Base-by-base conservation (phyloP, 2,329 filamentous ascomycete species). In the Septoria linicola region DNA sequence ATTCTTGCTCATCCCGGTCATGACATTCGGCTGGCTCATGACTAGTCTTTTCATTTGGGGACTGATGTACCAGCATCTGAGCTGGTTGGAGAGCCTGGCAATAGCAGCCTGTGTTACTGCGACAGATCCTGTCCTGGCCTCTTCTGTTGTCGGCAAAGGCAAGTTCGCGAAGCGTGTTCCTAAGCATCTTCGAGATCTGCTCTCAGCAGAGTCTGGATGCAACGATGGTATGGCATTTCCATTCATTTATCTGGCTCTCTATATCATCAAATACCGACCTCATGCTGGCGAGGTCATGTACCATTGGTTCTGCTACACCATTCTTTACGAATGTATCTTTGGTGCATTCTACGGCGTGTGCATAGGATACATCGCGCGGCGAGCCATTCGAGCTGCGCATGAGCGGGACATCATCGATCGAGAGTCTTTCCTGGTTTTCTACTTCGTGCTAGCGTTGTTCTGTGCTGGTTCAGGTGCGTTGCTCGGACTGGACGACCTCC, bases 201-300 rank as follows among this genome's bases (percentile, higher is more conserved):
- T 99, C 10, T 99, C 93, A 3, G 91, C 91, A 50, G 93, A 99
- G 73, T 99, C 93, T 6, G 93, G 93, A 23, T 99, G 93, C 74
- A 99, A 99, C 78, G 93, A 99, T 70, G 93, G 93, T 72, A 99
- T 99, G 93, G 93, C 93, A 1, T 99, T 99, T 67, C 93, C 93
- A 0, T 99, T 99, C 70, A 82, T 99, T 64, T 99, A 99, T 68
- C 79, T 99, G 23, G 85, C 88, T 1, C 76, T 96, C 23, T 97
- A 96, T 70, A 80, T 97, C 40, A 88, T 97, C 59, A 83, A 87
- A 59, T 96, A 92, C 68, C 77, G 85, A 57, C 83, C 82, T 21
- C 70, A 87, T 60, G 82, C 87, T 4, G 72, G 73, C 40, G 71
- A 87, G 47, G 88, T 95, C 35, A 81, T 85, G 13, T 85, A 85